phyloP scores from a whole-genome alignment of 1,139 yeast genomes.

The Suhomyces anneliseae region DNA sequence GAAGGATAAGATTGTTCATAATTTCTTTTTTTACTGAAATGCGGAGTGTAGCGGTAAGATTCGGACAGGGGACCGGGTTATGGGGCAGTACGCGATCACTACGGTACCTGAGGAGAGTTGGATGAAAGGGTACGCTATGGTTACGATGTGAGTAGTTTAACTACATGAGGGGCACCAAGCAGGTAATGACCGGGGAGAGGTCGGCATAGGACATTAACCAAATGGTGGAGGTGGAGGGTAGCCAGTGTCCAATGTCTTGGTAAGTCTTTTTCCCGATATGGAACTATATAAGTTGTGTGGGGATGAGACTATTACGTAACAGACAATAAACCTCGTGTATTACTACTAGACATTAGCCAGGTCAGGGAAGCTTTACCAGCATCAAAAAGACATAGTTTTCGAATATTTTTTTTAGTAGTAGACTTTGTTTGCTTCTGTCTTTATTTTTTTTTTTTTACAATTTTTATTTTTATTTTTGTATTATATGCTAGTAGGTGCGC shows the following conservation, averaged over 20 bases:
- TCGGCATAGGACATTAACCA: no score
- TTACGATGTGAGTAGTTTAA: no score
- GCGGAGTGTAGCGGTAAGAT: background rate
- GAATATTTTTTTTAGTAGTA: background rate
- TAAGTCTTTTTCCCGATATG: no score
- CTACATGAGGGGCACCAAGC: background rate
- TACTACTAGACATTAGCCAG: background rate
- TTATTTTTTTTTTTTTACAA: background rate
- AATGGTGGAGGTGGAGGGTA: no score
- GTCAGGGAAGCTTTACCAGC: background rate
- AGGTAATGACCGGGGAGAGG: no score
- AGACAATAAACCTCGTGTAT: background rate
- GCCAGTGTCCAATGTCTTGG: no score
- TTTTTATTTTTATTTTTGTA: background rate
- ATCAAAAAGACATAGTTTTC: background rate
- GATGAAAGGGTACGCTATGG: background rate
- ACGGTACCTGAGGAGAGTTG: background rate
- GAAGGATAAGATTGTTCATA: conserved; percentile 3
- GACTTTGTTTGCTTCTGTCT: background rate
- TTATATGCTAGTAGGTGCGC: background rate
- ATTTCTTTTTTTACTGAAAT: background rate
- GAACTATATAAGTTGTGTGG: background rate
- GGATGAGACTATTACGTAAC: background rate
- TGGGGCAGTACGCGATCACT: background rate
- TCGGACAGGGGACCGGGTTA: background rate